A percentile compares a stretch with the other conserved stretches of the same genome.
Conservation (phyloP, 805 yeast genomes). For the Kodamaea neixiangensis region DNA sequence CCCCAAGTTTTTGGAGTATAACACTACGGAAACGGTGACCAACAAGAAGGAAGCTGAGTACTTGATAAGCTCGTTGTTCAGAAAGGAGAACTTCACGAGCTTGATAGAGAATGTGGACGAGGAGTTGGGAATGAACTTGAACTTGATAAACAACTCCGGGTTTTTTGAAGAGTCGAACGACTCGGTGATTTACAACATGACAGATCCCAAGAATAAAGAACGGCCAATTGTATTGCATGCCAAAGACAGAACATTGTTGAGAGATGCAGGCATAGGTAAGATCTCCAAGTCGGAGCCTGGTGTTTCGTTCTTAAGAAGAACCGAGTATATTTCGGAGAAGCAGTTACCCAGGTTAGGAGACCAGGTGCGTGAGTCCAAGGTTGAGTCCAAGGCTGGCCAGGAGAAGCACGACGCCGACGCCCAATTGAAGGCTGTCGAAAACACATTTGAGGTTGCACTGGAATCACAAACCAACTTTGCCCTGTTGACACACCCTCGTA, state of each 20-base stretch:
- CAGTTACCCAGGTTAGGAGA: slow-evolving; percentile 27
- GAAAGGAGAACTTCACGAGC: slow-evolving; percentile 70
- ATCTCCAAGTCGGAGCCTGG: slow-evolving; percentile 47
- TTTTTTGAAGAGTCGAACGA: slow-evolving; percentile 64
- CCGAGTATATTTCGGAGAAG: slow-evolving; percentile 84
- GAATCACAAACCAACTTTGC: slow-evolving; percentile 41
- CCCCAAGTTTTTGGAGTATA: slow-evolving; percentile 73
- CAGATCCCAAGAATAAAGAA: slow-evolving; percentile 26
- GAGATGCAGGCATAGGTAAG: slow-evolving; percentile 69
- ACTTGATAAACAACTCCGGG: slow-evolving; percentile 65
- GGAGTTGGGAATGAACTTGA: slow-evolving; percentile 75
- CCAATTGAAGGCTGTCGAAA: slow-evolving; percentile 71
- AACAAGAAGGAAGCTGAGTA: slow-evolving; percentile 44
- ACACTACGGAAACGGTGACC: slow-evolving; percentile 36
- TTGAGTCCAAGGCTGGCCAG: slow-evolving; percentile 19
- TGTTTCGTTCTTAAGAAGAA: slow-evolving; percentile 86
- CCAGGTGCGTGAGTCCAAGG: slow-evolving; percentile 19
- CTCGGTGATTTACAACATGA: slow-evolving; percentile 36
- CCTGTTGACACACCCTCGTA: slow-evolving; percentile 73
- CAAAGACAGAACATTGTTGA: slow-evolving; percentile 70
- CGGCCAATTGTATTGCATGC: slow-evolving; percentile 59
- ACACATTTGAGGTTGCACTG: slow-evolving; percentile 67
- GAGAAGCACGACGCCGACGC: slow-evolving; percentile 53
- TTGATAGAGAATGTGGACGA: slow-evolving; percentile 57
- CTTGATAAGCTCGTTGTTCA: slow-evolving; percentile 68